phyloP scores from a whole-genome alignment of 73 alveolate species.

The Paramecium sonneborni region DNA sequence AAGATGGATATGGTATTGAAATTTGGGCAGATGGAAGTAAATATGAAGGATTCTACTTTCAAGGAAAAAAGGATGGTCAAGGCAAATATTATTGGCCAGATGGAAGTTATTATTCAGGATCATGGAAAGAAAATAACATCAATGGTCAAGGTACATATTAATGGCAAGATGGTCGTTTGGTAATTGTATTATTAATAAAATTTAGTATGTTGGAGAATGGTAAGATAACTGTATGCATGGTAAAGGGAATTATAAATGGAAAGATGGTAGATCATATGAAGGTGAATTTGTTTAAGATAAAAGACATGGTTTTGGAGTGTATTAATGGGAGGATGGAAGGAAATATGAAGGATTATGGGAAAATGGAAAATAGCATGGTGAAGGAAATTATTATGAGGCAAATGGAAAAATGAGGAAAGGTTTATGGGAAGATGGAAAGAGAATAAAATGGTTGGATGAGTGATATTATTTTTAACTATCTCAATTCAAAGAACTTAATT shows the following conservation, averaged over 20 bases:
- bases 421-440: slow-evolving; percentile 31
- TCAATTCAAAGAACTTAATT: not conserved
- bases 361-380: slow-evolving; percentile 66
- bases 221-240: slow-evolving; percentile 79
- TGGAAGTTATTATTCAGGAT: slow-evolving; percentile 80
- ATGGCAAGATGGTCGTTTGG: slow-evolving; percentile 61
- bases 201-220: slow-evolving; percentile 82
- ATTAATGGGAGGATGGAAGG: slow-evolving; percentile 67
- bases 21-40: slow-evolving; percentile 74
- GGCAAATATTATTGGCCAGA: slow-evolving; percentile 82
- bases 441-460: not conserved
- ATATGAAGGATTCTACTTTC: slow-evolving; percentile 68
- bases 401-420: not conserved
- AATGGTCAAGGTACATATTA: slow-evolving; percentile 74
- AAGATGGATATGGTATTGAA: slow-evolving; percentile 79
- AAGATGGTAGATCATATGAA: slow-evolving; percentile 78
- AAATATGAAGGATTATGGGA: slow-evolving; percentile 65
- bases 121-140: slow-evolving; percentile 77
- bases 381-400: slow-evolving; percentile 15
- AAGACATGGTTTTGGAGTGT: slow-evolving; percentile 78
- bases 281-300: slow-evolving; percentile 79
- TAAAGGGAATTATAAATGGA: slow-evolving; percentile 81
- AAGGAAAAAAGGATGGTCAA: slow-evolving; percentile 72
- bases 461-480: not conserved
- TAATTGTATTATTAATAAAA: not conserved